These are phyloP conservation scores for Phytophthora pinifolia DNA, from an alignment of 352 stramenopile species.

Conservation along the genomic window DNA sequence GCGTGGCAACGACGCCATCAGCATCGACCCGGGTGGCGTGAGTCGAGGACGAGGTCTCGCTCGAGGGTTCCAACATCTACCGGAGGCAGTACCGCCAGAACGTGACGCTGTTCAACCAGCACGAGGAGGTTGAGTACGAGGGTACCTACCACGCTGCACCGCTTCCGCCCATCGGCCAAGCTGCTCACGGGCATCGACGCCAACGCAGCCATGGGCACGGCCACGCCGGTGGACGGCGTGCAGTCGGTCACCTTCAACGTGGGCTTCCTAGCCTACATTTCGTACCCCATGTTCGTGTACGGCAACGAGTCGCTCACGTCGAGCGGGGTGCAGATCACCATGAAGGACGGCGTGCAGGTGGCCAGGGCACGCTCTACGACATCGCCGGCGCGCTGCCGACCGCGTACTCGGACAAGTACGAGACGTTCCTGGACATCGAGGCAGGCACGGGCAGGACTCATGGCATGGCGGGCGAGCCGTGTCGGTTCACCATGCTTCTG, in stretches of 20 bases:
- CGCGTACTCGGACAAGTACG: conserved; percentile 54
- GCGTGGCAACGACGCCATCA: conserved; percentile 52
- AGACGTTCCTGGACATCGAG: conserved; percentile 66
- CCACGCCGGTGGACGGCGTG: conserved; percentile 47
- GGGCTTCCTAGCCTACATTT: conserved; percentile 61
- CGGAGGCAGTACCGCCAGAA: conserved; percentile 61
- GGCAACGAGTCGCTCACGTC: conserved; percentile 48
- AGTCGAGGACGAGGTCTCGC: conserved; percentile 41
- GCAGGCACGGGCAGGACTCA: conserved; percentile 68
- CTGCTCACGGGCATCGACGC: conserved; percentile 30
- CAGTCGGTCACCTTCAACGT: conserved; percentile 48
- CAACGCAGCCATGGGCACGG: conserved; percentile 43
- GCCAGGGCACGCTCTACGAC: conserved; percentile 48
- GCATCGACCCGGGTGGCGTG: conserved; percentile 43
- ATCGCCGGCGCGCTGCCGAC: conserved; percentile 40
- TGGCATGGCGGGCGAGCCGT: too few relatives aligned
- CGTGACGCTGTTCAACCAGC: conserved; percentile 50
- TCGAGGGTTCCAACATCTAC: conserved; percentile 47
- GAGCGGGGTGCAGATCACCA: conserved; percentile 46
- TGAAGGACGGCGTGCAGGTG: conserved; percentile 44
- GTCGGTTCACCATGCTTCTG: too few relatives aligned
- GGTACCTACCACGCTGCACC: conserved; percentile 54
- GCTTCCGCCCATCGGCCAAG: conserved; percentile 42
- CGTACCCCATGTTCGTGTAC: conserved; percentile 62
- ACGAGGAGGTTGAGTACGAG: conserved; percentile 43